Percentiles rank a stretch among this genome's conserved stretches.
These are phyloP conservation scores for Coemansia sp. DNA, from an alignment of 192 early-diverging fungal genomes.

Conservation along the genomic window DNA sequence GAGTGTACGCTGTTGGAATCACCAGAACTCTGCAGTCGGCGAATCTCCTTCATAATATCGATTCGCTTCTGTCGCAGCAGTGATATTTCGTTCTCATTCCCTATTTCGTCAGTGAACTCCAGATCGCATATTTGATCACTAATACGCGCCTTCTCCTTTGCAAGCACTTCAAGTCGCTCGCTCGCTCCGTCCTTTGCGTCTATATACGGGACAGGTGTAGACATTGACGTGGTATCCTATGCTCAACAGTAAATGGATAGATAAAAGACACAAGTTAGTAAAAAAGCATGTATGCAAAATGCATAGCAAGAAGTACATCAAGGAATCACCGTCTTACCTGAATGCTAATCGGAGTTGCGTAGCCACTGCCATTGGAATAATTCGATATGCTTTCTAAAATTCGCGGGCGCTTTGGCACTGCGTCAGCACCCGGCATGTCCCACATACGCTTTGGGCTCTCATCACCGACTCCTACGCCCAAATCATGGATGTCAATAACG, in stretches of 20 bases:
- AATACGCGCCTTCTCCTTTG: constrained; percentile 47
- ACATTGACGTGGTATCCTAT: background rate
- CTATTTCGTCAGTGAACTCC: constrained; percentile 49
- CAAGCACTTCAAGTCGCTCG: constrained; percentile 17
- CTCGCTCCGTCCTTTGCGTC: background rate
- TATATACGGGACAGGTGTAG: background rate
- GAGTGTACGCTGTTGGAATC: background rate
- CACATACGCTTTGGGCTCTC: constrained; percentile 11
- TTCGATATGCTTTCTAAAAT: constrained; percentile 1
- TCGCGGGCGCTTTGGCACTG: constrained; percentile 10
- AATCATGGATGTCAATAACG: constrained; percentile 23
- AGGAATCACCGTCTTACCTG: background rate
- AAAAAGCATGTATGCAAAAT: background rate
- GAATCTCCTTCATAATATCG: constrained; percentile 39
- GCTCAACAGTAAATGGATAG: background rate
- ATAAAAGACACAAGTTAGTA: background rate
- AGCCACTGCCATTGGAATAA: background rate
- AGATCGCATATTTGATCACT: constrained; percentile 54
- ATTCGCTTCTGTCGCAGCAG: constrained; percentile 39
- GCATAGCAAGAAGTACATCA: background rate
- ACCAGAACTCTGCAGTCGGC: constrained; percentile 10
- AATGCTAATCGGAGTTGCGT: background rate
- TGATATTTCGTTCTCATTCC: constrained; percentile 44
- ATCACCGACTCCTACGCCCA: constrained; percentile 2
- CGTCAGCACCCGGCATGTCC: background rate